These are phyloP conservation scores for Tylopilus felleus DNA, from an alignment of 768 basidiomycete species.

Conservation along the genomic window DNA sequence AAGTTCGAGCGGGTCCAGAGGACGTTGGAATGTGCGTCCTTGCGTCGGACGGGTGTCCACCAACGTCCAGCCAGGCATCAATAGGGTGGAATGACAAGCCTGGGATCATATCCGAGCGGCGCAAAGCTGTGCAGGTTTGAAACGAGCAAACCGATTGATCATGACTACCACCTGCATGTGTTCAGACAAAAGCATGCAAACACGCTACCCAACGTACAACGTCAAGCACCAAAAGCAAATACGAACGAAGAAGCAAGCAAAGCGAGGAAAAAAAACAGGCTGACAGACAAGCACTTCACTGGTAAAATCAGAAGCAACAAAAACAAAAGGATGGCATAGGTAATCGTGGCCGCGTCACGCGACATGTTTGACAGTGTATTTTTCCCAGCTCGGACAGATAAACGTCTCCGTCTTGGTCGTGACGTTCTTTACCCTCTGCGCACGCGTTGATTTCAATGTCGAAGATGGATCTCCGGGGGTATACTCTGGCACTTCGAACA, in stretches of 20 bases:
- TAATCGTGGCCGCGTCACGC: slow-evolving; percentile 7
- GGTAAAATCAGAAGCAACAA: background rate
- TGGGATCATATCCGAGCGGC: background rate
- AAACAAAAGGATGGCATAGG: background rate
- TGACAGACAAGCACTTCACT: background rate
- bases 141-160: background rate
- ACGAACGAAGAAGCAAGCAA: background rate
- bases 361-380: slow-evolving; percentile 49
- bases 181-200: background rate
- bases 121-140: background rate
- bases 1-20: slow-evolving; percentile 39
- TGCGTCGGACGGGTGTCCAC: background rate
- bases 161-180: no score
- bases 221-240: background rate
- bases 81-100: background rate
- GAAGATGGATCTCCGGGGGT: slow-evolving; percentile 18
- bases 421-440: slow-evolving; percentile 26
- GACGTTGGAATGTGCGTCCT: slow-evolving; percentile 28
- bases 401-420: slow-evolving; percentile 43
- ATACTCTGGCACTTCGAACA: slow-evolving; percentile 35
- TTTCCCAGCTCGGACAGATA: slow-evolving; percentile 62
- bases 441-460: slow-evolving; percentile 28
- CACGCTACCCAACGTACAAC: slow-evolving; percentile 1
- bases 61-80: slow-evolving; percentile 11
- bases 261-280: background rate